Evolutionary conservation across 768 basidiomycete genomes (phyloP).

Genomic region (Amanita polypyramis): DNA sequence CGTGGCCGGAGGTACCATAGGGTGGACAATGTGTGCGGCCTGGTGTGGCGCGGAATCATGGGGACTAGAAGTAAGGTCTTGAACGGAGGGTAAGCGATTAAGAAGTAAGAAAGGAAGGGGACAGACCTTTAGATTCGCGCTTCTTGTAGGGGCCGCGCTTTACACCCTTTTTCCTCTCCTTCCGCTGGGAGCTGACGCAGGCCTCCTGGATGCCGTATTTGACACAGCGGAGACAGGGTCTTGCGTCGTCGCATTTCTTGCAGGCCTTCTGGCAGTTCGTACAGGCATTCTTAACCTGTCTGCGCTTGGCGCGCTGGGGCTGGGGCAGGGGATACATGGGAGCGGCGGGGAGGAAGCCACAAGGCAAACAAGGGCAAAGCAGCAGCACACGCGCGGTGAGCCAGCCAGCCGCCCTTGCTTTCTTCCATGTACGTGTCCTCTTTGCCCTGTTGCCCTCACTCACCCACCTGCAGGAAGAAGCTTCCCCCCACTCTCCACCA

Average conservation of each 20-base stretch:
- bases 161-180: slow-evolving; percentile 83
- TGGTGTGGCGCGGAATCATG: slow-evolving; percentile 27
- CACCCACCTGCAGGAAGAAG: slow-evolving; percentile 29
- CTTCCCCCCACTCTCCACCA: slow-evolving; percentile 39
- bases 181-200: slow-evolving; percentile 85
- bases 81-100: slow-evolving; percentile 19
- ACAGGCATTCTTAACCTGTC: slow-evolving; percentile 87
- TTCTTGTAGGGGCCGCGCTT: slow-evolving; percentile 91
- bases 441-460: slow-evolving; percentile 22
- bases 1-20: slow-evolving; percentile 30
- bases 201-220: slow-evolving; percentile 83
- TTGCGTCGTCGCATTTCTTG: slow-evolving; percentile 87
- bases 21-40: slow-evolving; percentile 29
- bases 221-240: slow-evolving; percentile 88
- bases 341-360: slow-evolving; percentile 18
- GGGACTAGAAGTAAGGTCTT: slow-evolving; percentile 42
- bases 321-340: slow-evolving; percentile 46
- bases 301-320: slow-evolving; percentile 61
- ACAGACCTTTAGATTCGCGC: slow-evolving; percentile 83
- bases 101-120: slow-evolving; percentile 14
- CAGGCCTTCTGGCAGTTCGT: slow-evolving; percentile 87
- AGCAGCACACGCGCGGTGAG: neutral
- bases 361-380: slow-evolving; percentile 11
- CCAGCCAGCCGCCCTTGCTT: neutral
- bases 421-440: slow-evolving; percentile 22